phyloP scores from a whole-genome alignment of 2,329 filamentous ascomycete genomes.

The Neurospora sp. region DNA sequence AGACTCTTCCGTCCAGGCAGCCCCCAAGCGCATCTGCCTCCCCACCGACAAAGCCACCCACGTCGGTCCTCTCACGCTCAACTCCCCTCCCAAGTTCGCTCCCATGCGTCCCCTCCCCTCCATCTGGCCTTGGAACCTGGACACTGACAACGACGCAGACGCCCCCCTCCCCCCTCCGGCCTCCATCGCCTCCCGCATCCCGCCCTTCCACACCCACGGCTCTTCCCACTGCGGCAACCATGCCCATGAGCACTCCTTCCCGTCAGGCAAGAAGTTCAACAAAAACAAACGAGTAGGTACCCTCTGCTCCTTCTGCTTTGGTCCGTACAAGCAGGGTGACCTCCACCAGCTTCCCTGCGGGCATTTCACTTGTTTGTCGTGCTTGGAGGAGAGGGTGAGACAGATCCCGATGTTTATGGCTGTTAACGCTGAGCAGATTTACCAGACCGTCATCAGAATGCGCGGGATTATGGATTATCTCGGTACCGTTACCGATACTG shows the following conservation, averaged over 20 bases:
- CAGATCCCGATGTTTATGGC: background rate
- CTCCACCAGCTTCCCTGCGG: constrained; percentile 12
- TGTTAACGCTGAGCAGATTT: background rate
- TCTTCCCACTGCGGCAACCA: constrained; percentile 5
- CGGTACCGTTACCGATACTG: background rate
- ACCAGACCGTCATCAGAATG: background rate
- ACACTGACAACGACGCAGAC: background rate
- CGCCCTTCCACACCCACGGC: constrained; percentile 3
- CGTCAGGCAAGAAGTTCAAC: background rate
- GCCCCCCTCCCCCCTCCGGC: background rate
- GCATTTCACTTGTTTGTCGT: constrained; percentile 5
- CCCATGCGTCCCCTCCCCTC: background rate
- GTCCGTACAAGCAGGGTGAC: background rate
- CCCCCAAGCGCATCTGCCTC: background rate
- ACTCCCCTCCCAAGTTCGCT: background rate
- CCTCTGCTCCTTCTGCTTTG: constrained; percentile 5
- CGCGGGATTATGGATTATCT: background rate
- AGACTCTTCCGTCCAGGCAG: background rate
- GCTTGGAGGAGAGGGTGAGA: background rate
- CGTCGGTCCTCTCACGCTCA: background rate
- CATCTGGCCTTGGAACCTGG: background rate
- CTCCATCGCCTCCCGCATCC: background rate
- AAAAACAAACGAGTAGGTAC: background rate
- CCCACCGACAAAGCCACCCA: background rate
- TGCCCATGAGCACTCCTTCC: background rate